Conservation (phyloP, 2,329 filamentous ascomycete species). For the Lasiodiplodia theobromae region DNA sequence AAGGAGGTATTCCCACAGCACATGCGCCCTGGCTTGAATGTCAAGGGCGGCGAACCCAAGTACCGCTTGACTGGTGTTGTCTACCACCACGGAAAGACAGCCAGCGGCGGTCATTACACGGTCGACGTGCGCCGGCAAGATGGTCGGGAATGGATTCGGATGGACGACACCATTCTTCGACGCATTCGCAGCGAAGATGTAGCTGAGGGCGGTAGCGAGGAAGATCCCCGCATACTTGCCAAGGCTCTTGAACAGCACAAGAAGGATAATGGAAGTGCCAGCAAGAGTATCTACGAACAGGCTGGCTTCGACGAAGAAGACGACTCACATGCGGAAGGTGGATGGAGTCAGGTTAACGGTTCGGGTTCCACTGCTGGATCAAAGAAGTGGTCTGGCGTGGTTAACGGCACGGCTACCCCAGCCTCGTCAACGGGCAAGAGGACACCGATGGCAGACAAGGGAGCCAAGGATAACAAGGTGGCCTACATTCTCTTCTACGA, state of each 20-base stretch:
- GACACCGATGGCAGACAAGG: slow-evolving; percentile 61
- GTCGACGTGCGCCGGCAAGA: slow-evolving; percentile 96
- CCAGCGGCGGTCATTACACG: slow-evolving; percentile 95
- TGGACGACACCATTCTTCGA: slow-evolving; percentile 91
- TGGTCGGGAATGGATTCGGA: slow-evolving; percentile 91
- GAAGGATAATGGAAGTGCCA: slow-evolving; percentile 55
- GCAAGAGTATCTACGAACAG: slow-evolving; percentile 77
- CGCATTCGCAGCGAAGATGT: slow-evolving; percentile 88
- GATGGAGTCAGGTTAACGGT: slow-evolving; percentile 88
- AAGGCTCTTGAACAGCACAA: slow-evolving; percentile 72
- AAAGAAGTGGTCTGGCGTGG: slow-evolving; percentile 71
- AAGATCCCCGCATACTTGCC: slow-evolving; percentile 74
- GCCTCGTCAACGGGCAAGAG: slow-evolving; percentile 55
- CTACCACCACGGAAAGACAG: slow-evolving; percentile 97
- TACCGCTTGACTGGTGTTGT: slow-evolving; percentile 90
- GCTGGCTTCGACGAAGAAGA: slow-evolving; percentile 65
- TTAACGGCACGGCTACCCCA: slow-evolving; percentile 69
- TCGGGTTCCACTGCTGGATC: slow-evolving; percentile 57
- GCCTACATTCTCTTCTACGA: slow-evolving; percentile 98
- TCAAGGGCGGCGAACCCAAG: slow-evolving; percentile 75
- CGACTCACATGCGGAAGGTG: slow-evolving; percentile 69
- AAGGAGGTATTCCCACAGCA: slow-evolving; percentile 84
- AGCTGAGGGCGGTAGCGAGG: slow-evolving; percentile 82
- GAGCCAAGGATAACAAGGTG: slow-evolving; percentile 90
- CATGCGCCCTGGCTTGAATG: slow-evolving; percentile 70